phyloP scores from a whole-genome alignment of 495 filamentous ascomycete genomes.

The Apiosordaria backusii region DNA sequence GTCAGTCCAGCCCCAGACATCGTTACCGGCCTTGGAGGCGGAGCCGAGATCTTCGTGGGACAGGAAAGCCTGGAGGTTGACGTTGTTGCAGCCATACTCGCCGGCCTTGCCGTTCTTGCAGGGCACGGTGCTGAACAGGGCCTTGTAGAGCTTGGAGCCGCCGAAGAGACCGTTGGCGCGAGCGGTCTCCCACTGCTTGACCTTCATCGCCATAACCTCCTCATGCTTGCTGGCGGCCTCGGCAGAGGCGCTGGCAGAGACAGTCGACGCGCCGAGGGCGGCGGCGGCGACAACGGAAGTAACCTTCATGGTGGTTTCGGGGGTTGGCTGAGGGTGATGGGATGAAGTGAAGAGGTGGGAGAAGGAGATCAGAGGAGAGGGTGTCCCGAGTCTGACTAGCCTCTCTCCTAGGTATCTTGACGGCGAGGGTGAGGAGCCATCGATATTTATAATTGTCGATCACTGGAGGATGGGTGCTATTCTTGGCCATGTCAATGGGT shows the following conservation, averaged over 20 bases:
- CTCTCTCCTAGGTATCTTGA: background rate
- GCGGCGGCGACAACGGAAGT: slow-evolving; percentile 15
- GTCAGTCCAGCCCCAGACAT: slow-evolving; percentile 49
- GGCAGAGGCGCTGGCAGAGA: slow-evolving; percentile 10
- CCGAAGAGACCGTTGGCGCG: slow-evolving; percentile 22
- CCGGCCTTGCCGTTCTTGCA: slow-evolving; percentile 46
- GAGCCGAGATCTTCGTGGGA: slow-evolving; percentile 49
- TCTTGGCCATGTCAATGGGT: background rate
- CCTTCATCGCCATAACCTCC: slow-evolving; percentile 19
- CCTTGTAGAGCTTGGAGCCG: slow-evolving; percentile 36
- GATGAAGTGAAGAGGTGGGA: slow-evolving; percentile 1
- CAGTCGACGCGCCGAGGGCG: slow-evolving; percentile 22
- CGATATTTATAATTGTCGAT: slow-evolving; percentile 4
- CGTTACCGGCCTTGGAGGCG: slow-evolving; percentile 35
- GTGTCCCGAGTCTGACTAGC: background rate
- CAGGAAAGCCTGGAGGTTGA: slow-evolving; percentile 53
- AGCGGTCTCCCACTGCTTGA: slow-evolving; percentile 10
- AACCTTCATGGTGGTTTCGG: slow-evolving; percentile 12
- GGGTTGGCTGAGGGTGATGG: background rate
- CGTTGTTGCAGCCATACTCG: slow-evolving; percentile 51
- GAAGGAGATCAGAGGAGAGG: background rate
- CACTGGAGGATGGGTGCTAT: background rate
- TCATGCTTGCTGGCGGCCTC: slow-evolving; percentile 15
- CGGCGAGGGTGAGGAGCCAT: background rate
- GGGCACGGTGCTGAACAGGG: slow-evolving; percentile 20